A percentile compares a stretch with the other conserved stretches of the same genome.
Conservation (phyloP, 2,329 filamentous ascomycete genomes). For the Hypoxylon sp. region DNA sequence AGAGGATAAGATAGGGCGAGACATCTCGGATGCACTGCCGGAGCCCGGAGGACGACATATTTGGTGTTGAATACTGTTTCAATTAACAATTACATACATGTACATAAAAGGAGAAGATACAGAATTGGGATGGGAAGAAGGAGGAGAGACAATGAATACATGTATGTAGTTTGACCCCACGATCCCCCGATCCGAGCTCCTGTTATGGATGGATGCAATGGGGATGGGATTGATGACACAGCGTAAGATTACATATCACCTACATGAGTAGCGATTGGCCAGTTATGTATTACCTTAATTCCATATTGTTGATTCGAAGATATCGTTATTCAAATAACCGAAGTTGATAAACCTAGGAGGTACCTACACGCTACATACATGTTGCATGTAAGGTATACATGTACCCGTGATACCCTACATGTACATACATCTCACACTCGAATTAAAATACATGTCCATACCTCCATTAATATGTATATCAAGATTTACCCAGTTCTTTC, state of each 20-base stretch:
- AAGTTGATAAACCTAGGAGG: neutral
- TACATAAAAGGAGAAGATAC: neutral
- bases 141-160: neutral
- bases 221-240: no score
- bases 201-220: constrained; percentile 4
- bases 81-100: neutral
- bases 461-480: no score
- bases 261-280: no score
- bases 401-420: neutral
- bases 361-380: no score
- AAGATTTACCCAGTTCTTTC: no score
- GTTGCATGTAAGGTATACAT: no score
- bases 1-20: constrained; percentile 82
- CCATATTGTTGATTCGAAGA: neutral
- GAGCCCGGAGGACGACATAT: constrained; percentile 45
- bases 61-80: constrained; percentile 4
- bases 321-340: neutral
- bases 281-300: neutral
- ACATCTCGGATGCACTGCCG: constrained; percentile 63
- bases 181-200: constrained; percentile 1
- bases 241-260: no score
- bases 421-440: neutral
- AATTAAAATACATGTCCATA: no score
- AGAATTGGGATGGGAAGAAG: neutral
- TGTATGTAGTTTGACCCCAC: neutral